A percentile compares a stretch with the other conserved stretches of the same genome.
phyloP scores from a whole-genome alignment of 305 asterid genomes.

The Plantago rigida region DNA sequence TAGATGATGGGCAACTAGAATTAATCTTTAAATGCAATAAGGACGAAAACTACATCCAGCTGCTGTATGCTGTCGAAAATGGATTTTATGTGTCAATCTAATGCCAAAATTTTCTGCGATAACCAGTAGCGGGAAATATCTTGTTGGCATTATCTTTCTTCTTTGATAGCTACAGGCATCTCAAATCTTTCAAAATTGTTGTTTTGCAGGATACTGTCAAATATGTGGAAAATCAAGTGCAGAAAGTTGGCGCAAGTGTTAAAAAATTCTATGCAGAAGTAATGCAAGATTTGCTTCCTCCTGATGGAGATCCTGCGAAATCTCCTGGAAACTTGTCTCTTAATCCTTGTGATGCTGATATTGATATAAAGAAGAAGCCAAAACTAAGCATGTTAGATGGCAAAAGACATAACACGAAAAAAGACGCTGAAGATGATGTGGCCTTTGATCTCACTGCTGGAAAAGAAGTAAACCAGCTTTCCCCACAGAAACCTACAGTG shows the following conservation, averaged over 20 bases:
- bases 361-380: constrained; percentile 36
- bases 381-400: constrained; percentile 29
- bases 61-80: no score
- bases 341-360: constrained; percentile 34
- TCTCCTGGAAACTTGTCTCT: constrained; percentile 45
- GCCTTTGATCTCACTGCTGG: constrained; percentile 29
- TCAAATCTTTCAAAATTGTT: constrained; percentile 5
- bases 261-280: constrained; percentile 72
- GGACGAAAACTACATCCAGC: no score
- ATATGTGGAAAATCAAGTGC: constrained; percentile 68
- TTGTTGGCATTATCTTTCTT: no score
- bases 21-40: no score
- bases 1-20: no score
- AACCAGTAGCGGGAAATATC: no score
- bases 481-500: constrained; percentile 17
- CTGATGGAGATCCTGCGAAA: constrained; percentile 41
- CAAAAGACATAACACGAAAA: constrained; percentile 24
- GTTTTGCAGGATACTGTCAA: constrained; percentile 61
- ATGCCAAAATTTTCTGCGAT: no score
- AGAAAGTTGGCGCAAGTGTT: constrained; percentile 61
- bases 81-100: no score
- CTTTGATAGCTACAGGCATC: background rate
- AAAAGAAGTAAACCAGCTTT: constrained; percentile 16
- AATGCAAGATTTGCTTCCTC: constrained; percentile 56
- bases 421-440: constrained; percentile 35